These are phyloP conservation scores for Flaveria linearis DNA, from an alignment of 129 eudicot genomes.

Conservation along the genomic window DNA sequence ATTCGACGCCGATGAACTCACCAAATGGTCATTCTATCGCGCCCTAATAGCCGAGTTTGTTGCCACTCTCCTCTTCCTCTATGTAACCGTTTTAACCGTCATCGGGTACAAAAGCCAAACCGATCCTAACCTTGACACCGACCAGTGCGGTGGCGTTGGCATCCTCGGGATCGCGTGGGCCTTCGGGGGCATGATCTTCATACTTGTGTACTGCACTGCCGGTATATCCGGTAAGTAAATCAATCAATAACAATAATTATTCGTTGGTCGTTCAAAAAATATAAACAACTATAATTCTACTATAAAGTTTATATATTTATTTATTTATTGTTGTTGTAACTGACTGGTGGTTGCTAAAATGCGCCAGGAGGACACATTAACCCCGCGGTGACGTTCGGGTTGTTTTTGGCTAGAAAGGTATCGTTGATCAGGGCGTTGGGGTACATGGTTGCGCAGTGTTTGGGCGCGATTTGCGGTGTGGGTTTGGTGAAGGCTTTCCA, in stretches of 20 bases:
- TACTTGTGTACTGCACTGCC: too few species aligned
- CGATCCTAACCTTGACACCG: constrained; percentile 33
- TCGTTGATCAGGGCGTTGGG: constrained; percentile 72
- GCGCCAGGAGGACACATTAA: constrained; percentile 85
- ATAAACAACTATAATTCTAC: too few species aligned
- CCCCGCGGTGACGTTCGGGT: constrained; percentile 90
- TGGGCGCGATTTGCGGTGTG: constrained; percentile 91
- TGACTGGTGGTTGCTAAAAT: constrained; percentile 27
- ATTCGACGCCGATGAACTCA: constrained; percentile 55
- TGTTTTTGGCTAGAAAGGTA: constrained; percentile 80
- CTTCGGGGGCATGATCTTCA: too few species aligned
- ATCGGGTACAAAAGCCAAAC: constrained; percentile 72
- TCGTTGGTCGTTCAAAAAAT: too few species aligned
- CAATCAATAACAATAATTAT: too few species aligned
- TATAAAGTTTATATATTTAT: too few species aligned
- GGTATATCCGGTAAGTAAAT: too few species aligned
- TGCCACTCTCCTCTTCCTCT: constrained; percentile 79
- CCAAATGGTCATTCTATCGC: constrained; percentile 78
- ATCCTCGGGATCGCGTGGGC: too few species aligned
- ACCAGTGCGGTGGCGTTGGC: too few species aligned
- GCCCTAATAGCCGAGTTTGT: constrained; percentile 80
- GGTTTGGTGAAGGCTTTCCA: constrained; percentile 88
- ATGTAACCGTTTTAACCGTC: constrained; percentile 74
- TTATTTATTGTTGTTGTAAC: too few species aligned
- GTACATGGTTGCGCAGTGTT: constrained; percentile 85